Evolutionary conservation across 495 filamentous ascomycete genomes (phyloP), one percentile per base, ranked within the genome.

Genomic region (Tuber magnatum): DNA sequence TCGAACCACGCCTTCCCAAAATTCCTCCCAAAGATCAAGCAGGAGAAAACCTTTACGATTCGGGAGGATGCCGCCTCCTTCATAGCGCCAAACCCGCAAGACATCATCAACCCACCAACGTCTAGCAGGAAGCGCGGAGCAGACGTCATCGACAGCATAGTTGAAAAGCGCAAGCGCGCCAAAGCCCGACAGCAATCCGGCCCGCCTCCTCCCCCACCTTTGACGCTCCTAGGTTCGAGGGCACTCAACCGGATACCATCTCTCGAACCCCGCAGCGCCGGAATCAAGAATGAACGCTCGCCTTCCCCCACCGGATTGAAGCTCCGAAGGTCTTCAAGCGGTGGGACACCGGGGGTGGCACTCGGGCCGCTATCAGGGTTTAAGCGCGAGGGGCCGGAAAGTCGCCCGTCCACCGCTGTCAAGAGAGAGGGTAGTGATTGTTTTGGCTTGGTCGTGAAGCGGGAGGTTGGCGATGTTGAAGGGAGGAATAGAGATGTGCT

Each of bases 21-120:
- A 4, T 70, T 81, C 68, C 71, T 81, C 42, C 72, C 79, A 18
- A 41, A 71, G 5, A 40, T 76, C 18, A 78, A 74, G 44, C 75
- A 74, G 7, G 73, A 80, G 28, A 71, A 61, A 38, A 51, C 32
- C 28, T 48, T 38, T 46, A 68, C 71, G 5, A 35, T 48, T 48
- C 76, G 72, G 41, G 22, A 68, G 4, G 72, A 74, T 10, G 20
- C 42, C 48, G 48, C 69, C 61, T 35, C 35, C 39, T 82, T 82
- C 73, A 77, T 82, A 14, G 80, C 80, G 20, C 80, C 80, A 32
- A 82, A 82, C 72, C 80, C 80, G 0, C 80, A 82, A 40, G 80
- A 82, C 22, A 32, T 77, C 20, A 74, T 82, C 24, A 82, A 81
- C 77, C 80, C 80, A 4, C 71, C 76, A 18, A 69, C 74, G 16